Conservation (phyloP, 768 basidiomycete genomes). For the Amanita fuliginea region DNA sequence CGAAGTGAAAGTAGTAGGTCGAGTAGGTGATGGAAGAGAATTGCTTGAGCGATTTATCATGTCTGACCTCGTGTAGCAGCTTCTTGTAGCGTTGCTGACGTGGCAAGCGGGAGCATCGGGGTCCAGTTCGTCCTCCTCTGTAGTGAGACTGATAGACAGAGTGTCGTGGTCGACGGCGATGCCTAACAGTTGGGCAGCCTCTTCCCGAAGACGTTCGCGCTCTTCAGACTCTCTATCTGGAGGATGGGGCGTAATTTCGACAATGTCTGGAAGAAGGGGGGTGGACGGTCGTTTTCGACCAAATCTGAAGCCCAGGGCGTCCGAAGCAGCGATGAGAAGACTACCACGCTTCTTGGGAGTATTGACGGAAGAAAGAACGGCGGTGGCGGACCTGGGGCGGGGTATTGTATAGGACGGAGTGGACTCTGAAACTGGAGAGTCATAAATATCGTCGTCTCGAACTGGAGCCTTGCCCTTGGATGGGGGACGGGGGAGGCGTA, state of each 20-base stretch:
- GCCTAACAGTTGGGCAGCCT: slow-evolving; percentile 69
- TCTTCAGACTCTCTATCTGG: slow-evolving; percentile 61
- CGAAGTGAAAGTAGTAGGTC: slow-evolving; percentile 14
- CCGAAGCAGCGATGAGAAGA: slow-evolving; percentile 43
- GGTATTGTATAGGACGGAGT: neutral
- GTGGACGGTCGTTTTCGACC: slow-evolving; percentile 24
- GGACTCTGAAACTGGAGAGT: neutral
- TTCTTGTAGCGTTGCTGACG: neutral
- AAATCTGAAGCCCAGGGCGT: slow-evolving; percentile 37
- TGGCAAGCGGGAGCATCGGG: slow-evolving; percentile 11
- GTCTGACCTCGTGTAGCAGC: slow-evolving; percentile 5
- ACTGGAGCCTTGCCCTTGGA: neutral
- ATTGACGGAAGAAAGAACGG: neutral
- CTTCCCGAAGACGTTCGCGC: slow-evolving; percentile 62
- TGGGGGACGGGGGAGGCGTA: neutral
- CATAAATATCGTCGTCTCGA: neutral
- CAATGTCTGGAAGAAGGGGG: slow-evolving; percentile 52
- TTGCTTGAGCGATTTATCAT: slow-evolving; percentile 15
- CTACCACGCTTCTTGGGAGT: slow-evolving; percentile 23
- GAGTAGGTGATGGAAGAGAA: slow-evolving; percentile 22
- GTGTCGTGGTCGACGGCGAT: slow-evolving; percentile 32
- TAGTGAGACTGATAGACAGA: slow-evolving; percentile 21
- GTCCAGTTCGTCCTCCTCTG: slow-evolving; percentile 29
- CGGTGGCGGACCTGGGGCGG: neutral
- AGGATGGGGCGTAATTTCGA: slow-evolving; percentile 52